Percentiles rank a stretch among this genome's conserved stretches.
Evolutionary conservation across 176 grass and related monocot genomes (phyloP).

Genomic region (Ensete ventricosum): DNA sequence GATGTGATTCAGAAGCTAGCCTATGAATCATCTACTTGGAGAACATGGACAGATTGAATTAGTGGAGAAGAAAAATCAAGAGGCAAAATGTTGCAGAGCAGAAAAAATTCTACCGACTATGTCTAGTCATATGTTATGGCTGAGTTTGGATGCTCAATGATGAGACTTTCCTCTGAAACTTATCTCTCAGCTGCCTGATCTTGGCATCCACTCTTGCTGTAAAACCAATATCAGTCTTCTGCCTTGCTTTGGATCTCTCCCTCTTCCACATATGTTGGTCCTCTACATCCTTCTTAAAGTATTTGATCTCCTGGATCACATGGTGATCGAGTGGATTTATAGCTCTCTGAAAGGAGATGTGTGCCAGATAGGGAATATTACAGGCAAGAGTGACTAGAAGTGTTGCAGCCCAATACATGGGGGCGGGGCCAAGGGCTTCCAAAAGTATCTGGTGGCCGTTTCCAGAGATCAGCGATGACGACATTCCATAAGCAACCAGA

Average conservation of each 20-base stretch:
- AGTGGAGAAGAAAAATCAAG: not conserved
- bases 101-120: not conserved
- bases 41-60: not conserved
- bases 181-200: conserved; percentile 75
- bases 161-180: conserved; percentile 66
- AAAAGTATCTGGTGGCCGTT: conserved; percentile 58
- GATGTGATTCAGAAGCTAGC: not conserved
- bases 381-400: conserved; percentile 71
- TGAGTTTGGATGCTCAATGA: conserved; percentile 54
- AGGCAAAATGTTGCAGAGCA: not conserved
- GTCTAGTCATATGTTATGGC: conserved; percentile 19
- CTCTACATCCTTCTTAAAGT: conserved; percentile 65
- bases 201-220: conserved; percentile 86
- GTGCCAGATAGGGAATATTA: conserved; percentile 77
- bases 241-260: conserved; percentile 72
- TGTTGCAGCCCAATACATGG: conserved; percentile 62
- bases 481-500: conserved; percentile 56
- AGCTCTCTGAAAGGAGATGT: conserved; percentile 85
- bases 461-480: conserved; percentile 37
- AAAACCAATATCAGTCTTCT: conserved; percentile 86
- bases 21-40: not conserved
- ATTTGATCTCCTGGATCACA: conserved; percentile 98
- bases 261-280: conserved; percentile 95
- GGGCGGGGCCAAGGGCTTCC: conserved; percentile 73
- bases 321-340: conserved; percentile 90